Evolutionary conservation across 148 eudicot genomes (phyloP), one percentile per base, ranked within the genome.

Genomic region (Amaranthus cruentus): DNA sequence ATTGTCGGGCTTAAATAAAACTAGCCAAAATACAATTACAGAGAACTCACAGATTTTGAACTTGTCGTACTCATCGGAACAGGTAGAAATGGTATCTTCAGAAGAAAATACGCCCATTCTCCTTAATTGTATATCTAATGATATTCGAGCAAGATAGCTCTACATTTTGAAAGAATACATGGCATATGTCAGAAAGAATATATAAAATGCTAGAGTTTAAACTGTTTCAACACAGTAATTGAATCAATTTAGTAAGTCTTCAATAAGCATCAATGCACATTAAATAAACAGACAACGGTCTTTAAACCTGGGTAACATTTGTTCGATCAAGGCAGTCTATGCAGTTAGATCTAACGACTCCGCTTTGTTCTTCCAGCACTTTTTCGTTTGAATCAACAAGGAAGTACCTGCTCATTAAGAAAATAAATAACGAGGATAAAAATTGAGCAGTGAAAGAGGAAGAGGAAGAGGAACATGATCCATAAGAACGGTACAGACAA

Each of bases 261-360:
- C 64, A 57, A 60, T 42, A 7, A 38, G 44, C 68, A 66, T 47
- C 54, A 55, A 49, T 47, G 4, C 47, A 49, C 15, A 64, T n/a
- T 67, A 73, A 53, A 60, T 10, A 54, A 8, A 68, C 15, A 46
- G 55, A 73, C 9, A 60, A 8, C 62, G 78, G 61, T 58, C 56
- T 73, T 78, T 83, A 78, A 72, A 95, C 97, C 97, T 95, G 98
- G 47, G 97, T 90, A 75, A 95, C 98, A 85, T 91, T 95, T 64
- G 98, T 95, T 71, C 98, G 87, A 82, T 95, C 98, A 72, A 95
- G 97, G 81, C 98, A 95, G 76, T 95, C 98, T 58, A 95, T 91
- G 84, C 98, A 95, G 79, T 95, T 95, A 14, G 96, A 88, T 81
- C 98, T 88, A 67, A 95, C 78, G 62, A 95, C 79, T 72, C 97